These are phyloP conservation scores for Tetrahymena elliotti DNA, from an alignment of 73 alveolate species.

Conservation along the genomic window DNA sequence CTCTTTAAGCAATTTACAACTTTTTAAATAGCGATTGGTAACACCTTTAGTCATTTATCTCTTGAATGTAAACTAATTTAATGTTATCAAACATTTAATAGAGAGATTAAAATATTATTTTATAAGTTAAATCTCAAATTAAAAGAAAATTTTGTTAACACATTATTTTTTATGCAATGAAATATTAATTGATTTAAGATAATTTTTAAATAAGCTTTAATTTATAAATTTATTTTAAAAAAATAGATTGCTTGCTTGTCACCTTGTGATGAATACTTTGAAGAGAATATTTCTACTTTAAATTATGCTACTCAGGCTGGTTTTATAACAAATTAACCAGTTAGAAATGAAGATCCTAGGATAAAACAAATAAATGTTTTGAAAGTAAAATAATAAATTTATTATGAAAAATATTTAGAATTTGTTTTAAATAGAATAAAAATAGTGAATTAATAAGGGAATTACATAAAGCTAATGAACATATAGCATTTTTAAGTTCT, in stretches of 20 bases:
- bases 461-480: constrained; percentile 33
- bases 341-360: constrained; percentile 83
- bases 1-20: no score
- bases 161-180: no score
- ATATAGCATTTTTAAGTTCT: constrained; percentile 17
- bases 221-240: neutral
- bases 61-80: no score
- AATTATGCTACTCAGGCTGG: constrained; percentile 95
- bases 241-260: constrained; percentile 84
- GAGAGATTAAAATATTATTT: no score
- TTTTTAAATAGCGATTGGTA: no score
- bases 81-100: no score
- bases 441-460: neutral
- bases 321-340: constrained; percentile 82
- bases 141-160: no score
- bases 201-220: no score
- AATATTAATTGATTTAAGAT: no score
- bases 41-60: no score
- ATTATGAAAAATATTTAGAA: neutral
- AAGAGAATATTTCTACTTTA: constrained; percentile 89
- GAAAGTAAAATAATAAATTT: neutral
- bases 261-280: constrained; percentile 78
- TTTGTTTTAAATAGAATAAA: neutral
- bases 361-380: constrained; percentile 54
- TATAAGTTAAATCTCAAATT: no score